Base-by-base conservation (phyloP, 257 asterid species). In the Marsdenia floribunda region DNA sequence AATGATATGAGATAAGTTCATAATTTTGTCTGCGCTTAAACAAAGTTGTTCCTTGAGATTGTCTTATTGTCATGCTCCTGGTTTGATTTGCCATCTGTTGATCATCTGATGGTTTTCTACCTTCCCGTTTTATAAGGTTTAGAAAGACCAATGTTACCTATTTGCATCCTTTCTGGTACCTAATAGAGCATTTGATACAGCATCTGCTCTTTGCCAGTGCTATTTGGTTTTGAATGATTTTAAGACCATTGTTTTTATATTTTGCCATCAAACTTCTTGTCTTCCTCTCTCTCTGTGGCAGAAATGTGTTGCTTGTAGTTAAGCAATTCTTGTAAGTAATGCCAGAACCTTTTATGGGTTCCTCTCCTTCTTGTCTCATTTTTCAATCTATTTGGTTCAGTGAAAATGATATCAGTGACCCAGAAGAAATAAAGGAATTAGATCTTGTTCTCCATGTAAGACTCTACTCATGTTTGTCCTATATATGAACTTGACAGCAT, bases 361-460 rank as follows among this genome's bases (percentile, higher is more conserved):
- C 12, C 11, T 61, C 18, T 7, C 68, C 33, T 37, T 40, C 61
- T 47, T 60, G 24, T 19, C 75, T 79, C n/a, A 71, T 80, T 77
- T 70, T 76, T 78, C 68, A 77, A 83, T 73, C 74, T 64, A 72
- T 78, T 79, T 86, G 82, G 72, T 82, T 75, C 88, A 89, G 97
- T 80, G 87, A 82, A 73, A 73, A 81, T 83, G 82, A 83, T 61
- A 33, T 26, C 59, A 86, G 83, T 67, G 91, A 87, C 71, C 90
- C 87, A n/a, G 60, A 86, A 73, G 92, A 88, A 80, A 68, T 75
- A 52, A 76, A 66, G 75, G 75, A 69, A 58, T 77, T 76, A 44
- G 80, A 68, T 76, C 53, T 74, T 49, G 64, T 52, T 85, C 54
- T 76, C 66, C 84, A 73, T 89, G 98, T 93, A 90, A 83, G 77